Base-by-base conservation (phyloP, 108 stramenopile species). In the Nitzschia putrida region DNA sequence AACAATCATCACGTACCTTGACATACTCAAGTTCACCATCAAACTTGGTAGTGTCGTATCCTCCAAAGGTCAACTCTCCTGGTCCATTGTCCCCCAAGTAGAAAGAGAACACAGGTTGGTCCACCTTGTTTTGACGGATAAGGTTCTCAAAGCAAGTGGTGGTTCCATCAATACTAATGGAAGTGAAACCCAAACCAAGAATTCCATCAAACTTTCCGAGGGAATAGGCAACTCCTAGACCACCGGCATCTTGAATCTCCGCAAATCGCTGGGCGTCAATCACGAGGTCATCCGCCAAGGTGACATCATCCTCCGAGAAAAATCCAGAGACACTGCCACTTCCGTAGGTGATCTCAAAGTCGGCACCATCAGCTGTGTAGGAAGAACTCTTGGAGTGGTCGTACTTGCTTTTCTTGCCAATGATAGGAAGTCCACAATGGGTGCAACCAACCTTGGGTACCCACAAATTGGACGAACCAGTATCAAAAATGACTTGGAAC, bases 181-280 rank as follows among this genome's bases (percentile, higher is more conserved):
- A 83, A 45, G 92, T 88, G 61, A 98, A 99, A 53, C 94, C 99
- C 42, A 98, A 69, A 71, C 99, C 99, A 57, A 98, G 72, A 69
- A 99, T 99, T 40, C 99, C 99, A 77, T 98, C 99, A 78, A 98
- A 99, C 41, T 97, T 93, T 29, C 97, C 97, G 37, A 97, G 56
- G 14, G 81, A 78, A 71, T 94, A 99, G 7, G 96, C 98, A 14
- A 96, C 55, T 13, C 99, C 99, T 53, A 99, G 78, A 37, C 99
- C 99, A 52, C 90, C 93, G n/a, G 97, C 97, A 88, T 99, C 94
- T 37, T 88, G 73, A 9, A 95, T 80, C 77, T 92, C 90, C 34
- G 92, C 94, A 71, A 95, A 95, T 44, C 87, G 84, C 66, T 93
- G 91, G 20, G 64, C 63, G 18, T 69, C 42, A 22, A 95, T 69